Evolutionary conservation across 495 filamentous ascomycete species (phyloP).

Genomic region (Penicillium pulvis): DNA sequence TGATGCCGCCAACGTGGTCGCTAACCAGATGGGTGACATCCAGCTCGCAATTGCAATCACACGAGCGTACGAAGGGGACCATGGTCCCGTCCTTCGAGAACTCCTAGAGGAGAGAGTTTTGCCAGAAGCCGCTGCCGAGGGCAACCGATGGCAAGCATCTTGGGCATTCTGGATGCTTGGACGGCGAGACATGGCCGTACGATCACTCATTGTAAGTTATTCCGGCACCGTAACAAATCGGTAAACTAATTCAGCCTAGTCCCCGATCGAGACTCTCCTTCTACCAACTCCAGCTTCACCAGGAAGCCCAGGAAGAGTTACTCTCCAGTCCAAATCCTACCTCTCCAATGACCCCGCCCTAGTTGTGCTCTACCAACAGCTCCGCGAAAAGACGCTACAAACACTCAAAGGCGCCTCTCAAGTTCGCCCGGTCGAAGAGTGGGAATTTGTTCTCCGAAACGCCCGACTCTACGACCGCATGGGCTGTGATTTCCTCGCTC

Average conservation of each 20-base stretch:
- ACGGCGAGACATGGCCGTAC: conserved; percentile 79
- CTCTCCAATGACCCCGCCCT: conserved; percentile 88
- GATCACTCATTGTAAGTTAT: conserved; percentile 65
- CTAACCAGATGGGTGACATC: conserved; percentile 81
- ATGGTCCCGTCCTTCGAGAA: conserved; percentile 69
- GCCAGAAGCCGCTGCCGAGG: conserved; percentile 72
- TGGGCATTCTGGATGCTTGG: conserved; percentile 97
- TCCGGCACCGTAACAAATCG: no score
- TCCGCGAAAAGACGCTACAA: conserved; percentile 82
- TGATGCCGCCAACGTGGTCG: conserved; percentile 82
- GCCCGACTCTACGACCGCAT: conserved; percentile 89
- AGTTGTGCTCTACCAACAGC: conserved; percentile 81
- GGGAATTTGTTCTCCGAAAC: conserved; percentile 87
- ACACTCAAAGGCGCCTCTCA: conserved; percentile 82
- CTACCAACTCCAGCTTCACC: conserved; percentile 48
- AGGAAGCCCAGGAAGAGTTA: conserved; percentile 41
- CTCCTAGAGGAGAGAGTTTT: conserved; percentile 82
- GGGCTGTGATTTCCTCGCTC: conserved; percentile 92
- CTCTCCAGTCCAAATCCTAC: conserved; percentile 72
- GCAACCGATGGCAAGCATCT: conserved; percentile 90
- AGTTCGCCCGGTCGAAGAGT: conserved; percentile 78
- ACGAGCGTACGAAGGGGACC: conserved; percentile 86
- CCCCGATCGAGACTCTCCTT: conserved; percentile 73
- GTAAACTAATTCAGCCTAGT: conserved; percentile 47
- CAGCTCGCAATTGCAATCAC: conserved; percentile 91